A percentile compares a stretch with the other conserved stretches of the same genome.
Evolutionary conservation across 768 basidiomycete species (phyloP).

Genomic region (Hydnomerulius pinastri): DNA sequence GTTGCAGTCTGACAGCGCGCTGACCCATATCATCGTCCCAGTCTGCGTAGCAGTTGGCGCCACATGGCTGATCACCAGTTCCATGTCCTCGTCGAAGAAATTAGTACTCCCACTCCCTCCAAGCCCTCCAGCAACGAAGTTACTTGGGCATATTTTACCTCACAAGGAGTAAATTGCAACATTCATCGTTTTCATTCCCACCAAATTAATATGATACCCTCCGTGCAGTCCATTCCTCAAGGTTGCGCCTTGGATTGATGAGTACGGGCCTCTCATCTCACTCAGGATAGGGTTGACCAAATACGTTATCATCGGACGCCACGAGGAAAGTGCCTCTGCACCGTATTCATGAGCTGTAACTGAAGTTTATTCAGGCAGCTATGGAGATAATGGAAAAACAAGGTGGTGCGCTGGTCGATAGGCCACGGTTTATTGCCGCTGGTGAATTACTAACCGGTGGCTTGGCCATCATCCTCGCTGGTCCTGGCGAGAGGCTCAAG

Average conservation of each 20-base stretch:
- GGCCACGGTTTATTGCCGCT: conserved; percentile 50
- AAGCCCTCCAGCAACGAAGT: no score
- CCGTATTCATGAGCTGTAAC: not conserved
- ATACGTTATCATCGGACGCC: conserved; percentile 22
- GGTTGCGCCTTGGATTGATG: conserved; percentile 54
- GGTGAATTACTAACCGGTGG: conserved; percentile 56
- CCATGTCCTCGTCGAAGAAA: no score
- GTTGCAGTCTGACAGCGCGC: no score
- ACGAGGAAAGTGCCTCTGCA: conserved; percentile 9
- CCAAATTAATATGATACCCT: no score
- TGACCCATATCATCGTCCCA: no score
- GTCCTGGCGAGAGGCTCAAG: conserved; percentile 52
- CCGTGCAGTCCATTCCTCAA: conserved; percentile 5
- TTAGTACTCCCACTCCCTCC: no score
- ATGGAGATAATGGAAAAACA: conserved; percentile 64
- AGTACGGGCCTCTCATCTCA: conserved; percentile 58
- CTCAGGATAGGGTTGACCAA: conserved; percentile 44
- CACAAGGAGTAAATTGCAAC: no score
- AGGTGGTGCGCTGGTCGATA: conserved; percentile 47
- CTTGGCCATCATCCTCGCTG: conserved; percentile 50
- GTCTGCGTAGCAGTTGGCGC: no score
- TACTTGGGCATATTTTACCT: no score
- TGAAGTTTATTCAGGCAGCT: conserved; percentile 41
- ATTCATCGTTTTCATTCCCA: no score
- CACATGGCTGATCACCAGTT: no score